Base-by-base conservation (phyloP, 1,139 yeast species). In the Candida buenavistaensis region DNA sequence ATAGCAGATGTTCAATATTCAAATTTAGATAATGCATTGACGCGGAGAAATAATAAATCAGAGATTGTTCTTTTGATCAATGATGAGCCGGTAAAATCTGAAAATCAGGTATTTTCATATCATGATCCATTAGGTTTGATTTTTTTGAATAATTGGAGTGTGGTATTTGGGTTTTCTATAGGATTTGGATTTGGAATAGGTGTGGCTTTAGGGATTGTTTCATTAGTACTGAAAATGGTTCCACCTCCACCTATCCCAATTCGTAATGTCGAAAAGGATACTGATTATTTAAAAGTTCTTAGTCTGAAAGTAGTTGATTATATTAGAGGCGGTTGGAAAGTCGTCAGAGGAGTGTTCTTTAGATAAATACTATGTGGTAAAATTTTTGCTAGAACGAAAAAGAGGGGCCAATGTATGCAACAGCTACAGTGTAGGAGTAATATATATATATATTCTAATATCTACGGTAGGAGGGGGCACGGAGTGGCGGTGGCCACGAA, bases 1-100 rank as follows among this genome's bases (percentile, higher is more conserved):
- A 22, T 22, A n/a, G 24, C 24, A n/a, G 24, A 22, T 22, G 12
- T 22, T n/a, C 24, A 22, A 22, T 22, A 22, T 22, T 22, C 24
- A n/a, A 22, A 22, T 22, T 22, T 22, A 22, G 24, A 22, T 22
- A 22, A n/a, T 22, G 11, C 13, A n/a, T 7, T 22, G 11, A 22
- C 24, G 12, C 11, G 11, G 11, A 22, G 13, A n/a, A 10, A 22
- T 22, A 21, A 6, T 10, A 22, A 22, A n/a, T n/a, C 24, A 22
- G 24, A 22, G 11, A 22, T 22, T 11, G 13, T 22, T n/a, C 12
- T 22, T n/a, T n/a, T 22, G 13, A 12, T 22, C 8, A 22, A 22
- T 22, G 24, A 22, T 22, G 24, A 22, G 9, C 9, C 11, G 6
- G 13, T 6, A 13, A 22, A 20, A 6, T 6, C 4, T 20, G 4